Conservation (phyloP, 306 rosid genomes). For the Albizia julibrissin region DNA sequence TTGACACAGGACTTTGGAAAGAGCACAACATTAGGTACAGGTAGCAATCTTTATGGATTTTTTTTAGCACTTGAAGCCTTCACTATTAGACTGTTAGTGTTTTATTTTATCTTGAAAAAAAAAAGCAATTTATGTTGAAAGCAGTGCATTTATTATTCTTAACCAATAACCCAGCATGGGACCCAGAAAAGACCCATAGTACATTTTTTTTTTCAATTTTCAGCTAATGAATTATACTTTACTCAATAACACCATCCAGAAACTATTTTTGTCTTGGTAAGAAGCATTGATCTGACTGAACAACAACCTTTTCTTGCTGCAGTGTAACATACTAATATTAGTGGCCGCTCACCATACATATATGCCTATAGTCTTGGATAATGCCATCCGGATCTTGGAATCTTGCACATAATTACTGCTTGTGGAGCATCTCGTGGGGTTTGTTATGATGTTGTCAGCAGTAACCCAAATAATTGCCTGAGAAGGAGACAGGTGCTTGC, state of each 20-base stretch:
- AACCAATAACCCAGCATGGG: not conserved
- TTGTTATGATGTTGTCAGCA: constrained; percentile 31
- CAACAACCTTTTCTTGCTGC: constrained; percentile 35
- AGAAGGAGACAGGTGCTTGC: constrained; percentile 29
- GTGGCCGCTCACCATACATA: constrained; percentile 35
- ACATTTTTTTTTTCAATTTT: not conserved
- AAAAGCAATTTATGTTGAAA: not conserved
- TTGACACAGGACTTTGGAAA: constrained; percentile 44
- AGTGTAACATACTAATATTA: constrained; percentile 42
- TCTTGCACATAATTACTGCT: constrained; percentile 35
- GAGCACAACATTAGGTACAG: constrained; percentile 42
- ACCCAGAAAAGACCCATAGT: not conserved
- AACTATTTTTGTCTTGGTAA: not conserved
- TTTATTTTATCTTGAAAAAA: not conserved
- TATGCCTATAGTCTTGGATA: constrained; percentile 37
- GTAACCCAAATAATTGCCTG: constrained; percentile 33
- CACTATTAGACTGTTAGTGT: not conserved
- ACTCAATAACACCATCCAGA: not conserved
- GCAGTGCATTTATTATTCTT: not conserved
- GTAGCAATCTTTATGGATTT: constrained; percentile 31
- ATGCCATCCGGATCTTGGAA: constrained; percentile 32
- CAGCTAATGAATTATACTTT: not conserved
- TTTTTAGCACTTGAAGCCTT: not conserved
- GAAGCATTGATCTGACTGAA: constrained; percentile 24
- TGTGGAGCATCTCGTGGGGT: constrained; percentile 37